phyloP scores from a whole-genome alignment of 176 grass and related monocot species.

The Pontederia paniculata region DNA sequence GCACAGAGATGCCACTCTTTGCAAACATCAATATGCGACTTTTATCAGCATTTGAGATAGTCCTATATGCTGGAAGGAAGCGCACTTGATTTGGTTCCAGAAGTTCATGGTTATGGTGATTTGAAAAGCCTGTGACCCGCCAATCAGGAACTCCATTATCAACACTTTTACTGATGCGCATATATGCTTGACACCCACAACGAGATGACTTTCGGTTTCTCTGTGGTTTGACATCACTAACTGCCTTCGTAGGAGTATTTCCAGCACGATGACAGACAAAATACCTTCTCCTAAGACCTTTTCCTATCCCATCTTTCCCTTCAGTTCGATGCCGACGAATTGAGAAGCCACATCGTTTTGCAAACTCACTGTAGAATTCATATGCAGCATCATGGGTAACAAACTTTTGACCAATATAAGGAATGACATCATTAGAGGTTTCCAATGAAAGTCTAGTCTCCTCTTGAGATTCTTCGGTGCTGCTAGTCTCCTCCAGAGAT shows the following conservation, averaged over 20 bases:
- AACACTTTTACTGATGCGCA: conserved; percentile 39
- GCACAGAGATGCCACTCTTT: conserved; percentile 56
- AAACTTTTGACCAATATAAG: conserved; percentile 57
- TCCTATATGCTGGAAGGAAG: conserved; percentile 37
- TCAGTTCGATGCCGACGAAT: conserved; percentile 74
- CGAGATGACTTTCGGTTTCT: conserved; percentile 57
- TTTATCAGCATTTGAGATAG: conserved; percentile 42
- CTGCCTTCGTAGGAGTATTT: conserved; percentile 44
- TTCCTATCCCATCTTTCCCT: conserved; percentile 58
- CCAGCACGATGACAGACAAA: conserved; percentile 75
- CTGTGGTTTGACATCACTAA: conserved; percentile 28
- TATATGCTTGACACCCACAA: conserved; percentile 64
- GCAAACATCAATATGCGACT: conserved; percentile 44
- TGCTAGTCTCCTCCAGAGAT: conserved; percentile 27
- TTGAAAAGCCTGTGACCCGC: conserved; percentile 60
- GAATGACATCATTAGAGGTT: conserved; percentile 23
- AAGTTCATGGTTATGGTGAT: conserved; percentile 58
- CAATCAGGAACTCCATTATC: conserved; percentile 28
- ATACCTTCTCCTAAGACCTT: conserved; percentile 56
- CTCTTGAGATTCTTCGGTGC: conserved; percentile 16
- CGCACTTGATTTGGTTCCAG: conserved; percentile 42
- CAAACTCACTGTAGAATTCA: conserved; percentile 53
- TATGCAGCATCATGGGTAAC: conserved; percentile 55
- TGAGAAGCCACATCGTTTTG: conserved; percentile 59
- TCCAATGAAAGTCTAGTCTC: conserved; percentile 27